Conservation (phyloP, 148 eudicot species). For the Camellia lanceoleosa region DNA sequence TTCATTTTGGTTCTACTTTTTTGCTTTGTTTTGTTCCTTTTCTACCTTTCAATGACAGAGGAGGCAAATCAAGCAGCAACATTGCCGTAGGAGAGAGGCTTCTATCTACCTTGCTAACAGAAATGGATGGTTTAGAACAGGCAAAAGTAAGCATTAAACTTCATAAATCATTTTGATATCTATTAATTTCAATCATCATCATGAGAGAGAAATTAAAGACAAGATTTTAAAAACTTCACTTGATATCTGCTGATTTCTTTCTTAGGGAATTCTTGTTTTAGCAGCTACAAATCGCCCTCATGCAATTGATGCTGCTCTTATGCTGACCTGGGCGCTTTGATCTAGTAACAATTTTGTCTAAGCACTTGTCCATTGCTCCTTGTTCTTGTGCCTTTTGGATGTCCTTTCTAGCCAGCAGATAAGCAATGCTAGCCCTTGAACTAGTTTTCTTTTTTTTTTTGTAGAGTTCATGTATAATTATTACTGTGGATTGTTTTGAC, state of each 20-base stretch:
- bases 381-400: not conserved
- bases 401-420: not conserved
- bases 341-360: not conserved
- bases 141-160: conserved; percentile 56
- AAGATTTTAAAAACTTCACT: no score
- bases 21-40: no score
- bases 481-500: not conserved
- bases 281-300: conserved; percentile 96
- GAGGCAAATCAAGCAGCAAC: no score
- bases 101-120: no score
- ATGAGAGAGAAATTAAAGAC: not conserved
- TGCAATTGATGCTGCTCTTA: conserved; percentile 93
- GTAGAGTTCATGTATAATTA: not conserved
- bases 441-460: not conserved
- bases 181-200: not conserved
- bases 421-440: not conserved
- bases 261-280: conserved; percentile 88
- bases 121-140: conserved; percentile 34
- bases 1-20: no score
- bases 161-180: not conserved
- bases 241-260: conserved; percentile 10
- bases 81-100: no score
- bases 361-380: not conserved
- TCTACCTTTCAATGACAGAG: no score
- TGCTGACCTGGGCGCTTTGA: conserved; percentile 99